phyloP scores from a whole-genome alignment of 2,329 filamentous ascomycete species.

The Fusarium piperis region DNA sequence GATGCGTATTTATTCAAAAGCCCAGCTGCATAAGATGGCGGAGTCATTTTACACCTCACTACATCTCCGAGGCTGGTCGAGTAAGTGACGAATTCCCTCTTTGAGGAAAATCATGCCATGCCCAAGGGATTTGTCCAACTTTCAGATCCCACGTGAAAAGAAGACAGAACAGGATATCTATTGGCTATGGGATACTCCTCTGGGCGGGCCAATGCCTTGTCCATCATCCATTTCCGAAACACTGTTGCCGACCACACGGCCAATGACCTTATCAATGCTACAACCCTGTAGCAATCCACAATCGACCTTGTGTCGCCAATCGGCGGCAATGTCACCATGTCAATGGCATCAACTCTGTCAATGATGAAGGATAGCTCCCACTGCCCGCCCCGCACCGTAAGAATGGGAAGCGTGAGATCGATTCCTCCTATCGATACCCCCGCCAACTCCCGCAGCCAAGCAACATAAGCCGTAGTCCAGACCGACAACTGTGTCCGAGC shows the following conservation, averaged over 20 bases:
- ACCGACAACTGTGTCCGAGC: constrained; percentile 7
- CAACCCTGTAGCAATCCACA: neutral
- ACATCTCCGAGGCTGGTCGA: no score
- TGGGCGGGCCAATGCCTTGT: neutral
- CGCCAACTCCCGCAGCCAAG: neutral
- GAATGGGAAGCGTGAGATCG: neutral
- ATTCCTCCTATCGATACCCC: neutral
- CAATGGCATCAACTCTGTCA: neutral
- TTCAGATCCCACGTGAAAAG: no score
- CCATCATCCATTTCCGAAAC: neutral
- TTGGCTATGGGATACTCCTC: no score
- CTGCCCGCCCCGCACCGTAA: neutral
- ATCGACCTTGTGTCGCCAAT: constrained; percentile 1
- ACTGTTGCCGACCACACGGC: neutral
- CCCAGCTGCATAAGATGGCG: no score
- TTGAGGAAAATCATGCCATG: no score
- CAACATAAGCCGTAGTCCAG: constrained; percentile 3
- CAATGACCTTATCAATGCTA: neutral
- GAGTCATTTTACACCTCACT: no score
- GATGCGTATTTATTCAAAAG: no score
- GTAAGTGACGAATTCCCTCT: no score
- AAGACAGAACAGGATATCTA: no score
- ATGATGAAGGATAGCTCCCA: neutral
- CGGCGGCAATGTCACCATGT: neutral
- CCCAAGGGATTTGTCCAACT: no score